These are phyloP conservation scores for Pythium phragmitis DNA, from an alignment of 352 stramenopile species.

Conservation along the genomic window DNA sequence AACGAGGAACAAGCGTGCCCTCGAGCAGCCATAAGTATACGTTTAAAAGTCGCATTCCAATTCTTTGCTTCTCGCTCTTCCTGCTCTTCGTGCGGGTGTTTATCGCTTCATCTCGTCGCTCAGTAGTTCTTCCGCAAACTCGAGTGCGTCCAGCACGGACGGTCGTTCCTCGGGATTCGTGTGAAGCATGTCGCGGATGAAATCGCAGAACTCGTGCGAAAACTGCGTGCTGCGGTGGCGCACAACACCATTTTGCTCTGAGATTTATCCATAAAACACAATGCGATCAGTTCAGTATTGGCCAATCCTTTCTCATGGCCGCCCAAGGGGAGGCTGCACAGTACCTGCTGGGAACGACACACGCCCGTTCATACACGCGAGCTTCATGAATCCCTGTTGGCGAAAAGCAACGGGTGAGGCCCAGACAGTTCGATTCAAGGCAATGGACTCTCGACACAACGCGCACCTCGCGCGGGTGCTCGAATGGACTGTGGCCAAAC, in stretches of 20 bases:
- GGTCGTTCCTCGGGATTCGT: slow-evolving; percentile 78
- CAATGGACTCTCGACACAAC: not conserved
- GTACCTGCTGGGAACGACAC: slow-evolving; percentile 75
- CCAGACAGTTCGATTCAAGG: not conserved
- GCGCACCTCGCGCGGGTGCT: slow-evolving; percentile 68
- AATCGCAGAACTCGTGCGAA: slow-evolving; percentile 83
- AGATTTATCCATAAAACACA: not conserved
- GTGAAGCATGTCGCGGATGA: slow-evolving; percentile 87
- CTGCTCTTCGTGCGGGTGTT: not conserved
- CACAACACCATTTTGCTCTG: slow-evolving; percentile 66
- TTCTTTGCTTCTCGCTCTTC: not conserved
- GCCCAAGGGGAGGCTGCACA: too few species aligned
- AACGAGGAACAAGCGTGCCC: not conserved
- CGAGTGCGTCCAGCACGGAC: slow-evolving; percentile 73
- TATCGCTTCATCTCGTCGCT: slow-evolving; percentile 63
- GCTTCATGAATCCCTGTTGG: slow-evolving; percentile 76
- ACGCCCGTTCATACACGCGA: slow-evolving; percentile 75
- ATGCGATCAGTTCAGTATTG: not conserved
- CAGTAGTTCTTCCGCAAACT: slow-evolving; percentile 80
- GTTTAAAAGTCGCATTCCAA: not conserved
- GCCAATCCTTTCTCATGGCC: not conserved
- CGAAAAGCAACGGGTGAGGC: not conserved
- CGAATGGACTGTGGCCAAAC: slow-evolving; percentile 80
- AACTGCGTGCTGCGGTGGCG: slow-evolving; percentile 66
- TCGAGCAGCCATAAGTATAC: not conserved